phyloP scores from a whole-genome alignment of 257 asterid genomes.

The Primulina eburnea region DNA sequence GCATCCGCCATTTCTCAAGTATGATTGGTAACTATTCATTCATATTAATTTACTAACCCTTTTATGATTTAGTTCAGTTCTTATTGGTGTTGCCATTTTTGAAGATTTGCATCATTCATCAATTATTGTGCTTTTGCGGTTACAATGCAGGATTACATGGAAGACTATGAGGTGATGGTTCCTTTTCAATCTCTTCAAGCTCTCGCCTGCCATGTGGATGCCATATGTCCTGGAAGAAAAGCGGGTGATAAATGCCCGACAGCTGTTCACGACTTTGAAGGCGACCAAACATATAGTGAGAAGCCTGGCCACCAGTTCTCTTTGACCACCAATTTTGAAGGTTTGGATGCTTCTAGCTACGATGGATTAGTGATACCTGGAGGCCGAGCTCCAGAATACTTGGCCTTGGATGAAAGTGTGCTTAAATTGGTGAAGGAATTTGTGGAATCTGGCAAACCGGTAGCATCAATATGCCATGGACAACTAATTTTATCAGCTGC shows the following conservation, averaged over 20 bases:
- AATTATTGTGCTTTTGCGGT: conserved; percentile 12
- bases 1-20: neutral
- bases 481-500: conserved; percentile 97
- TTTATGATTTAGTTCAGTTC: conserved; percentile 2
- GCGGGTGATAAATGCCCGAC: conserved; percentile 77
- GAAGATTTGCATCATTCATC: conserved; percentile 6
- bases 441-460: conserved; percentile 77
- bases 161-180: conserved; percentile 89
- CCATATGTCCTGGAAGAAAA: conserved; percentile 74
- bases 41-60: neutral
- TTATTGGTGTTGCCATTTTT: conserved; percentile 6
- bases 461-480: conserved; percentile 96
- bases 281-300: conserved; percentile 96
- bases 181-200: conserved; percentile 93
- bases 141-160: conserved; percentile 85
- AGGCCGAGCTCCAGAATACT: conserved; percentile 94
- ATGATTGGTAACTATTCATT: neutral
- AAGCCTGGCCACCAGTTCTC: conserved; percentile 92
- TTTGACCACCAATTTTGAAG: conserved; percentile 59
- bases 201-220: conserved; percentile 85
- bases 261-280: conserved; percentile 96
- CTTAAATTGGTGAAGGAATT: conserved; percentile 66
- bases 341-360: conserved; percentile 58
- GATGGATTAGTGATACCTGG: conserved; percentile 96
- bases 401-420: conserved; percentile 71